These are phyloP conservation scores for Lithohypha guttulata DNA, from an alignment of 2,329 filamentous ascomycete species.

Conservation along the genomic window DNA sequence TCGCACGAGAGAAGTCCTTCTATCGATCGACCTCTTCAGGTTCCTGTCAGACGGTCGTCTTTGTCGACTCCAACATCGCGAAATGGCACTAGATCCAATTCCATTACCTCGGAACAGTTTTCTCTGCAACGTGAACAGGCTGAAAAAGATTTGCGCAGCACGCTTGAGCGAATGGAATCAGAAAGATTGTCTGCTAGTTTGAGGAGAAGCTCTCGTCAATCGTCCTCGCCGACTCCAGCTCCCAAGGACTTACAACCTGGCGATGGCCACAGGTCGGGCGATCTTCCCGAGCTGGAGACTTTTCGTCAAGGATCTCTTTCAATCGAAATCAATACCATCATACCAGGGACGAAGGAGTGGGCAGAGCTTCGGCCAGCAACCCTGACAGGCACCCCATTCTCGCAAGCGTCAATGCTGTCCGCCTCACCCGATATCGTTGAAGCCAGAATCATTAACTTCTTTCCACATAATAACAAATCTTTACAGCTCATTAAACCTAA, in stretches of 20 bases:
- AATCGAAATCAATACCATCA: background rate
- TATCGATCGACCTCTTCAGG: constrained; percentile 24
- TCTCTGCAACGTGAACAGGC: constrained; percentile 22
- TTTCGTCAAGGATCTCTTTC: constrained; percentile 23
- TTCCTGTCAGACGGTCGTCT: constrained; percentile 34
- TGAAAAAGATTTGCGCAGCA: constrained; percentile 20
- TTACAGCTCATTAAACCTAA: constrained; percentile 52
- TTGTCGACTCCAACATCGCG: constrained; percentile 38
- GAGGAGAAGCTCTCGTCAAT: constrained; percentile 8
- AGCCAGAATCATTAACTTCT: constrained; percentile 50
- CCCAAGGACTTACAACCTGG: constrained; percentile 15
- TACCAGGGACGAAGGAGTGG: constrained; percentile 29
- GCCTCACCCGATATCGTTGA: constrained; percentile 50
- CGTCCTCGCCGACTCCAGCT: constrained; percentile 20
- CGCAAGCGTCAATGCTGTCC: constrained; percentile 33
- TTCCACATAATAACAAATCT: constrained; percentile 53
- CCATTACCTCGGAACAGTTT: constrained; percentile 34
- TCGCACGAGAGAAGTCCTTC: constrained; percentile 26
- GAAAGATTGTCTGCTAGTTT: constrained; percentile 13
- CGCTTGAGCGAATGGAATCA: constrained; percentile 22
- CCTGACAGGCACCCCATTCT: constrained; percentile 39
- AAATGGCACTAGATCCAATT: constrained; percentile 34
- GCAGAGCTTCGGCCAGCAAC: constrained; percentile 37
- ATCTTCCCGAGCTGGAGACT: constrained; percentile 23
- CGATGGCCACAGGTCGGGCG: constrained; percentile 18